phyloP scores from a whole-genome alignment of 768 basidiomycete genomes.

The Suillus discolor region DNA sequence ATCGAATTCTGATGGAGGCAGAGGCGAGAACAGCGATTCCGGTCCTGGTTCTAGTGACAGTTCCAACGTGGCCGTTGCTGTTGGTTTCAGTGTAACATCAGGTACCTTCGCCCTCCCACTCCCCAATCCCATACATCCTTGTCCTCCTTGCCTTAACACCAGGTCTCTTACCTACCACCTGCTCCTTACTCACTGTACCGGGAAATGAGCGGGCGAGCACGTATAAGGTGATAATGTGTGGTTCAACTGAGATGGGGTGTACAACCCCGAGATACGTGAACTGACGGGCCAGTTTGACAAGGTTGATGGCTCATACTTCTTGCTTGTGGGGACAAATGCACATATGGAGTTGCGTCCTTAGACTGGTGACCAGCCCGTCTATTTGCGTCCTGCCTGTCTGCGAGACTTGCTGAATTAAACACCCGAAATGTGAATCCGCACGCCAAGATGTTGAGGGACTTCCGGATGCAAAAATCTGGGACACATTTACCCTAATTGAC shows the following conservation, averaged over 20 bases:
- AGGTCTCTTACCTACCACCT: conserved; percentile 44
- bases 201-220: conserved; percentile 86
- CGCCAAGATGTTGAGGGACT: no score
- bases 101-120: conserved; percentile 10
- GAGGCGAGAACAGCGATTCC: conserved; percentile 30
- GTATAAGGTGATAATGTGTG: conserved; percentile 96
- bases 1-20: conserved; percentile 62
- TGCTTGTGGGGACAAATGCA: no score
- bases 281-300: no score
- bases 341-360: no score
- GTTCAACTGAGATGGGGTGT: conserved; percentile 80
- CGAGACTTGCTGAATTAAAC: no score
- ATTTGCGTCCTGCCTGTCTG: no score
- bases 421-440: no score
- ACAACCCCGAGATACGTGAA: no score
- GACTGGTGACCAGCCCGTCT: no score
- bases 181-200: conserved; percentile 59
- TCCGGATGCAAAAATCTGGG: no score
- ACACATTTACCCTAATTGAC: no score
- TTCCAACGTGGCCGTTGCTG: neutral
- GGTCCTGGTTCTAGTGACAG: neutral
- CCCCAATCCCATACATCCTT: conserved; percentile 64
- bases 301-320: no score
- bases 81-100: neutral
- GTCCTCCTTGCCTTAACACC: conserved; percentile 77